A percentile compares a stretch with the other conserved stretches of the same genome.
These are phyloP conservation scores for Fusarium coffeatum DNA, from an alignment of 2,329 filamentous ascomycete genomes.

Conservation along the genomic window DNA sequence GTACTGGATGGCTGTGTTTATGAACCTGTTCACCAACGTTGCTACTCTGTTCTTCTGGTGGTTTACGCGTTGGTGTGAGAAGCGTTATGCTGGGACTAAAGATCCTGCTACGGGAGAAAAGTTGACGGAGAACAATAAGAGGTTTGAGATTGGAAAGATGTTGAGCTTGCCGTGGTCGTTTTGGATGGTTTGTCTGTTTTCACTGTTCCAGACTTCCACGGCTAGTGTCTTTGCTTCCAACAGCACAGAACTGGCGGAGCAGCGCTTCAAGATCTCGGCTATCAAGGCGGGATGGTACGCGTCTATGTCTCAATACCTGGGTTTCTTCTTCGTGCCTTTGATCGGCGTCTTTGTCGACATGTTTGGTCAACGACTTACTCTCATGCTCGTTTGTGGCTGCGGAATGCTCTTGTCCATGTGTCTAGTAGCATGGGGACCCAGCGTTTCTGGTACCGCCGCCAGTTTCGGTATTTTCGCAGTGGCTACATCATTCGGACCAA, in stretches of 20 bases:
- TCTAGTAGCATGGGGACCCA: constrained; percentile 63
- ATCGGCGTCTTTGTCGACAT: constrained; percentile 68
- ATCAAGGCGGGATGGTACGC: constrained; percentile 71
- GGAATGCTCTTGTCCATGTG: constrained; percentile 65
- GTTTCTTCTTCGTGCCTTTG: constrained; percentile 68
- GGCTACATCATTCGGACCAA: constrained; percentile 65
- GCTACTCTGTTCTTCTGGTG: constrained; percentile 65
- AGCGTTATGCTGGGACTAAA: constrained; percentile 57
- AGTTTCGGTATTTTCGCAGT: constrained; percentile 70
- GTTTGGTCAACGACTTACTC: constrained; percentile 64
- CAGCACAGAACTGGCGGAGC: constrained; percentile 70
- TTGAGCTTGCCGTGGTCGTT: constrained; percentile 69
- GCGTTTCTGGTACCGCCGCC: constrained; percentile 64
- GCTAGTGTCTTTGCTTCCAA: constrained; percentile 67
- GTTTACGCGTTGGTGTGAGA: constrained; percentile 64
- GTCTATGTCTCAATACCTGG: constrained; percentile 64
- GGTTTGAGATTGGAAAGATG: constrained; percentile 66
- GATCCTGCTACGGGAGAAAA: constrained; percentile 69
- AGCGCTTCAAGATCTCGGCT: constrained; percentile 66
- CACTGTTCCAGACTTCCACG: constrained; percentile 68
- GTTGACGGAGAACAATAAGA: constrained; percentile 69
- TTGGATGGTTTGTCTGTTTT: constrained; percentile 66
- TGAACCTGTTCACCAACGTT: constrained; percentile 72
- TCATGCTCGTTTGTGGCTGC: constrained; percentile 63
- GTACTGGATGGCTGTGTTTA: constrained; percentile 71